phyloP scores from a whole-genome alignment of 768 basidiomycete species.

The Russula brevipes region DNA sequence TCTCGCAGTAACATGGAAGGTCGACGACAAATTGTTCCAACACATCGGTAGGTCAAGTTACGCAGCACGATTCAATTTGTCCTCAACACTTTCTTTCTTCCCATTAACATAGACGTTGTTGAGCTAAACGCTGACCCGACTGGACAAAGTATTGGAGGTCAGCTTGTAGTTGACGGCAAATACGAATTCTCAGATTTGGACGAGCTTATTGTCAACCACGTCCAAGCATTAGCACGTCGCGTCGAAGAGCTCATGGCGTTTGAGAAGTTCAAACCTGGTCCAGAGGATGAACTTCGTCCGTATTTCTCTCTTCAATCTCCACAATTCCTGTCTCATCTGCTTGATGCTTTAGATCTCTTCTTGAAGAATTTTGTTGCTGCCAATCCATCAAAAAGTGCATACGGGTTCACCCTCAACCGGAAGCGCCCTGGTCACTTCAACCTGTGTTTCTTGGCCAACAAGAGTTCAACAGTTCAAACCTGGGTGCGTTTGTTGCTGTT shows the following conservation, averaged over 20 bases:
- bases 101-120: conserved; percentile 42
- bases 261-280: conserved; percentile 88
- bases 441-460: conserved; percentile 89
- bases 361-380: conserved; percentile 88
- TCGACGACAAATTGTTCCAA: conserved; percentile 91
- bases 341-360: conserved; percentile 57
- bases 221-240: conserved; percentile 87
- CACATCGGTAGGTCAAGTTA: conserved; percentile 70
- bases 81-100: not conserved
- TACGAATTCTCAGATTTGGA: conserved; percentile 92
- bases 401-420: conserved; percentile 89
- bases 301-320: conserved; percentile 23
- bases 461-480: conserved; percentile 80
- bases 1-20: conserved; percentile 98
- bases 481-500: conserved; percentile 58
- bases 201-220: conserved; percentile 94
- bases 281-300: conserved; percentile 89
- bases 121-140: conserved; percentile 74
- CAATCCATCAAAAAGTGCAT: conserved; percentile 91
- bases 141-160: conserved; percentile 56
- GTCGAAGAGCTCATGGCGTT: conserved; percentile 93
- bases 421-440: conserved; percentile 90
- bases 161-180: conserved; percentile 66
- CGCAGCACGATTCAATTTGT: not conserved
- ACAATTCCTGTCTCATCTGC: conserved; percentile 1